A percentile compares a stretch with the other conserved stretches of the same genome.
Evolutionary conservation across 306 rosid species (phyloP).

Genomic region (Fagus sylvatica): DNA sequence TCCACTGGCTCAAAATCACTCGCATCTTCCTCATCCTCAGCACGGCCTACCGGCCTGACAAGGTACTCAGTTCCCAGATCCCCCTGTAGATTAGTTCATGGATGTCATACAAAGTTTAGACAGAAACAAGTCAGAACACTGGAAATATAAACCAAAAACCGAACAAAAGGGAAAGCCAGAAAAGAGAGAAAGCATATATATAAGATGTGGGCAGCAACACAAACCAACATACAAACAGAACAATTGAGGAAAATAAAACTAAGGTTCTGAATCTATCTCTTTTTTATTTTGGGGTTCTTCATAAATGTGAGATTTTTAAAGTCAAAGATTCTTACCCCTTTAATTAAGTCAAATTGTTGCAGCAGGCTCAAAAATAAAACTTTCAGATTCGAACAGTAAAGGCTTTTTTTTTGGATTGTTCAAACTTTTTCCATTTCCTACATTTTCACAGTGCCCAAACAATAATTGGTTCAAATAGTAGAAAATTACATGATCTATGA

Average conservation of each 20-base stretch:
- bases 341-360: background rate
- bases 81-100: constrained; percentile 37
- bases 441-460: no score
- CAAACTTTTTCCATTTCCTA: no score
- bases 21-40: constrained; percentile 91
- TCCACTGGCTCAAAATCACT: constrained; percentile 85
- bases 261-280: background rate
- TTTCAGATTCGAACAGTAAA: no score
- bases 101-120: constrained; percentile 9
- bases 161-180: background rate
- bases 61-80: constrained; percentile 87
- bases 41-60: constrained; percentile 67
- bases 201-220: no score
- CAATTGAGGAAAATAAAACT: background rate
- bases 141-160: background rate
- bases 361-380: no score
- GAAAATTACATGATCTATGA: no score
- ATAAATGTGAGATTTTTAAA: no score
- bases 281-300: no score
- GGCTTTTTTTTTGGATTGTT: no score
- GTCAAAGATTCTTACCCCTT: background rate
- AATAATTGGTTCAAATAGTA: no score
- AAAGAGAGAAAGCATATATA: background rate
- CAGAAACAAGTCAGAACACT: constrained; percentile 3
- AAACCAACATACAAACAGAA: background rate